phyloP scores from a whole-genome alignment of 2,329 filamentous ascomycete species.

The Aspergillus nomiae region DNA sequence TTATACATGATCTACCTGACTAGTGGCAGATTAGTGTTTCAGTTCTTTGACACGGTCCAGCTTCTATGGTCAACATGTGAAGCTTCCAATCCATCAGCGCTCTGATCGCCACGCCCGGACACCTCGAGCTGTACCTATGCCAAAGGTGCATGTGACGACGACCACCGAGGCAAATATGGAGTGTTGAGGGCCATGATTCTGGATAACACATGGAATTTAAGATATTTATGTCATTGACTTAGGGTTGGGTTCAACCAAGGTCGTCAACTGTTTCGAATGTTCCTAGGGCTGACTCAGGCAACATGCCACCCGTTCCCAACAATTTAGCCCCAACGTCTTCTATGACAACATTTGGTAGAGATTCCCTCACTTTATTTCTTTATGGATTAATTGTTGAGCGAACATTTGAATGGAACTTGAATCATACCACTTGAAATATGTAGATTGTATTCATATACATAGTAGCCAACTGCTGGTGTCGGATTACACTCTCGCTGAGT shows the following conservation, averaged over 20 bases:
- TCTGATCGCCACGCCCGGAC: not conserved
- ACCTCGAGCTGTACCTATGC: not conserved
- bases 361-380: not conserved
- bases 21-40: not conserved
- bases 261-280: not conserved
- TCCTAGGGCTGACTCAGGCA: not conserved
- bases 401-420: not conserved
- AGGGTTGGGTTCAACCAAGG: not conserved
- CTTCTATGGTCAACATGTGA: not conserved
- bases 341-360: not conserved
- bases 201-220: not conserved
- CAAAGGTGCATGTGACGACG: not conserved
- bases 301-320: constrained; percentile 1
- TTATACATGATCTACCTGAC: not conserved
- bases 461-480: not conserved
- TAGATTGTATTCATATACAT: not conserved
- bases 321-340: not conserved
- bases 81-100: not conserved
- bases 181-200: not conserved
- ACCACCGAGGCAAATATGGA: not conserved
- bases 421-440: not conserved
- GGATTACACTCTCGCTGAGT: not conserved
- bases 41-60: not conserved
- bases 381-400: not conserved
- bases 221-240: not conserved